Evolutionary conservation across 148 eudicot species (phyloP).

Genomic region (Silene conica): DNA sequence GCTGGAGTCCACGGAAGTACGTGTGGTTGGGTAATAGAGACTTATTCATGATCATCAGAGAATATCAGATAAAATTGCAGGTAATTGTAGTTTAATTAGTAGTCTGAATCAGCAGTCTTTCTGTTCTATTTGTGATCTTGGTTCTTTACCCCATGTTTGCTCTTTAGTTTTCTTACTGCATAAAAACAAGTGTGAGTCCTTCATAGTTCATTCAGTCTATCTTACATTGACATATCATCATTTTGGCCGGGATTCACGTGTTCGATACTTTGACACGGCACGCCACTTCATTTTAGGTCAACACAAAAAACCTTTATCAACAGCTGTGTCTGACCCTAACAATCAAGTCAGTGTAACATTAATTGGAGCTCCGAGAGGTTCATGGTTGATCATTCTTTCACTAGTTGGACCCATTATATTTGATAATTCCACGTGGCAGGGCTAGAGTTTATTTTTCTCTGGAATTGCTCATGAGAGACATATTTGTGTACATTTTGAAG

Average conservation of each 20-base stretch:
- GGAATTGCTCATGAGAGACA: neutral
- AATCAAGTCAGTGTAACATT: no score
- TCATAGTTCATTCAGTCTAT: no score
- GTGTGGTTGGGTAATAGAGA: conserved; percentile 66
- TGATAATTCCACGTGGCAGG: neutral
- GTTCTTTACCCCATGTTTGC: neutral
- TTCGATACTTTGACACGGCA: no score
- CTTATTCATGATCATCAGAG: conserved; percentile 52
- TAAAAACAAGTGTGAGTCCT: neutral
- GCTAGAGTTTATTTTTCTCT: neutral
- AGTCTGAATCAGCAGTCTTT: neutral
- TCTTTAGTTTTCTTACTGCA: neutral
- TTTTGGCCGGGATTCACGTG: no score
- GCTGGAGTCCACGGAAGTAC: conserved; percentile 55
- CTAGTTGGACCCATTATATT: neutral
- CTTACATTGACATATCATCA: no score
- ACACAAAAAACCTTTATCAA: no score
- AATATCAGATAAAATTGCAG: conserved; percentile 59
- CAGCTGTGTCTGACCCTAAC: no score
- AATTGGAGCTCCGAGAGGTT: neutral
- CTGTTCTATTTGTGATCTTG: neutral
- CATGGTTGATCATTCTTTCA: neutral
- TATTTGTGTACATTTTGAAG: conserved; percentile 24
- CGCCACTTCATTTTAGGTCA: no score
- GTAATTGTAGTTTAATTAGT: conserved; percentile 25